Conservation (phyloP, 352 stramenopile species). For the Blastocystis sp. region DNA sequence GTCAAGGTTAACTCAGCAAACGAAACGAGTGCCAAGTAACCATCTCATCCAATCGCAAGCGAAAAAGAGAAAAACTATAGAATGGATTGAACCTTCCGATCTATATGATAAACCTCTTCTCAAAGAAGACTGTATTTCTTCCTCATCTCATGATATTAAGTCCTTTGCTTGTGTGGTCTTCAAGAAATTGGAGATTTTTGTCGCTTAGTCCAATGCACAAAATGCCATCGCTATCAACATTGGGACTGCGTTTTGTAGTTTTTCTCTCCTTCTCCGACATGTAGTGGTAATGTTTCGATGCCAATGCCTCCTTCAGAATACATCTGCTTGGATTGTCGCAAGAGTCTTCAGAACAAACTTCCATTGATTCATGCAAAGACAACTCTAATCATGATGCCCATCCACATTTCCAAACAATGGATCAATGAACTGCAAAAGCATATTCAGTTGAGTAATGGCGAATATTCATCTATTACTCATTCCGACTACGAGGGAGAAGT, state of each 20-base stretch:
- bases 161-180: not conserved
- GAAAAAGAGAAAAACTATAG: too few relatives aligned
- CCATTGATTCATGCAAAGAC: not conserved
- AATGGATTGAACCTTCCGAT: too few relatives aligned
- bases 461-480: not conserved
- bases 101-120: not conserved
- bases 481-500: not conserved
- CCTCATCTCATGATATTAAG: not conserved
- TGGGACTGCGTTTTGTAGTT: slow-evolving; percentile 2
- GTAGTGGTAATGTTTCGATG: not conserved
- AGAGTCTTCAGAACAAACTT: not conserved
- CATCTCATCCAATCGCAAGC: too few relatives aligned
- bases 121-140: not conserved
- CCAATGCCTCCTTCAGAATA: not conserved
- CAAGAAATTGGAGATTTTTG: not conserved
- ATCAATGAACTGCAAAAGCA: slow-evolving; percentile 31
- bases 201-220: not conserved
- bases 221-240: slow-evolving; percentile 4
- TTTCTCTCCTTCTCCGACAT: not conserved
- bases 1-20: too few relatives aligned
- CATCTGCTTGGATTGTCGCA: slow-evolving; percentile 16
- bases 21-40: too few relatives aligned
- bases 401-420: slow-evolving; percentile 35
- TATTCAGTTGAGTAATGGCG: not conserved
- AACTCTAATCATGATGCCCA: slow-evolving; percentile 4